These are phyloP conservation scores for Phylloporus arenicola DNA, from an alignment of 768 basidiomycete genomes.

Conservation along the genomic window DNA sequence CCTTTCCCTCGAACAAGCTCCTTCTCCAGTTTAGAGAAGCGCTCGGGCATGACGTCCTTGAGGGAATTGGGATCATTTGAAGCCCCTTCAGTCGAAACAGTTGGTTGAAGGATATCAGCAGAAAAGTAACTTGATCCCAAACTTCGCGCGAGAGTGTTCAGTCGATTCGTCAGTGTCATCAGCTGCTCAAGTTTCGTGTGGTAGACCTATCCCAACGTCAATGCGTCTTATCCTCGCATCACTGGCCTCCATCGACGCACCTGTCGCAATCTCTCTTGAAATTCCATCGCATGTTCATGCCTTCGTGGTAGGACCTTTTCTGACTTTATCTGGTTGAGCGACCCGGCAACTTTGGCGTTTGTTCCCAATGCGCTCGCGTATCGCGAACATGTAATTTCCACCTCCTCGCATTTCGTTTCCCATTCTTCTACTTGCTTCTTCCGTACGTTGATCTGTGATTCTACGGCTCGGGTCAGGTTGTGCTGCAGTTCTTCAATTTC, in stretches of 20 bases:
- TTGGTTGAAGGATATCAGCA: slow-evolving; percentile 49
- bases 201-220: slow-evolving; percentile 44
- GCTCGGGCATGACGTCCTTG: slow-evolving; percentile 74
- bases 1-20: slow-evolving; percentile 79
- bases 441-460: slow-evolving; percentile 62
- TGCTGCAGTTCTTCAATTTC: slow-evolving; percentile 71
- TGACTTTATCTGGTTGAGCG: slow-evolving; percentile 62
- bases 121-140: slow-evolving; percentile 57
- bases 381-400: slow-evolving; percentile 61
- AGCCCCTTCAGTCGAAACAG: slow-evolving; percentile 38
- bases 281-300: slow-evolving; percentile 59
- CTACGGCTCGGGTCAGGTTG: slow-evolving; percentile 70
- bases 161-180: slow-evolving; percentile 60
- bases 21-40: slow-evolving; percentile 76
- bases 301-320: slow-evolving; percentile 69
- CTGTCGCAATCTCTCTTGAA: slow-evolving; percentile 77
- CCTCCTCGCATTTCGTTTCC: slow-evolving; percentile 54
- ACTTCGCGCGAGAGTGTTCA: slow-evolving; percentile 53
- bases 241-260: slow-evolving; percentile 36
- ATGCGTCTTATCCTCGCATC: neutral
- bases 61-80: slow-evolving; percentile 36
- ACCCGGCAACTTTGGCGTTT: slow-evolving; percentile 60
- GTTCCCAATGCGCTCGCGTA: slow-evolving; percentile 69
- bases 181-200: slow-evolving; percentile 76
- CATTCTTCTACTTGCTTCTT: slow-evolving; percentile 75